These are phyloP conservation scores for Helenozyma rhizophorensis DNA, from an alignment of 805 yeast genomes.

Conservation along the genomic window DNA sequence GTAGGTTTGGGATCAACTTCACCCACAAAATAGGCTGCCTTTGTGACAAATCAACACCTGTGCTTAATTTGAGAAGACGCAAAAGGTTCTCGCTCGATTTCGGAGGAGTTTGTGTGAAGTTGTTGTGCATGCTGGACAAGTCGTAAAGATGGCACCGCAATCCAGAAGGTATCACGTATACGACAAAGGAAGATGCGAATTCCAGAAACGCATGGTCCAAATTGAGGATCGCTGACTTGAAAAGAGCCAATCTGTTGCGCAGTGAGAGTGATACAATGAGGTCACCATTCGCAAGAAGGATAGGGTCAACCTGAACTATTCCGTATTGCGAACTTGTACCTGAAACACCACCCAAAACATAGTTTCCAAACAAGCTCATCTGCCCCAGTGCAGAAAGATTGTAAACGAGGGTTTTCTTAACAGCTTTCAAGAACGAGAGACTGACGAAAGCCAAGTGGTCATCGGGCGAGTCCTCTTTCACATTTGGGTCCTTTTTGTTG, in stretches of 20 bases:
- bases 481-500: conserved; percentile 3
- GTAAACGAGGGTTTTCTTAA: conserved; percentile 34
- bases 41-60: conserved; percentile 22
- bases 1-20: conserved; percentile 61
- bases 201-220: conserved; percentile 9
- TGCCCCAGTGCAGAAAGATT: conserved; percentile 24
- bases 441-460: conserved; percentile 31
- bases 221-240: conserved; percentile 20
- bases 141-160: conserved; percentile 41
- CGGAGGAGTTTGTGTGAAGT: conserved; percentile 24
- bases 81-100: conserved; percentile 23
- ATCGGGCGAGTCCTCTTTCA: conserved; percentile 6
- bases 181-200: conserved; percentile 24
- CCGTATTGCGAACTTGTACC: conserved; percentile 13
- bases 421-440: conserved; percentile 36
- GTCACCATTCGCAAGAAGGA: conserved; percentile 36
- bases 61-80: conserved; percentile 30
- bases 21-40: conserved; percentile 49
- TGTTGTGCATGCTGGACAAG: conserved; percentile 15
- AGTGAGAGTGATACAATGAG: conserved; percentile 28
- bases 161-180: conserved; percentile 40
- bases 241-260: conserved; percentile 22
- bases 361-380: conserved; percentile 36
- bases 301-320: conserved; percentile 33
- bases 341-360: conserved; percentile 13